Conservation (phyloP, 169 alveolate species). For the Plasmodium fragile region DNA sequence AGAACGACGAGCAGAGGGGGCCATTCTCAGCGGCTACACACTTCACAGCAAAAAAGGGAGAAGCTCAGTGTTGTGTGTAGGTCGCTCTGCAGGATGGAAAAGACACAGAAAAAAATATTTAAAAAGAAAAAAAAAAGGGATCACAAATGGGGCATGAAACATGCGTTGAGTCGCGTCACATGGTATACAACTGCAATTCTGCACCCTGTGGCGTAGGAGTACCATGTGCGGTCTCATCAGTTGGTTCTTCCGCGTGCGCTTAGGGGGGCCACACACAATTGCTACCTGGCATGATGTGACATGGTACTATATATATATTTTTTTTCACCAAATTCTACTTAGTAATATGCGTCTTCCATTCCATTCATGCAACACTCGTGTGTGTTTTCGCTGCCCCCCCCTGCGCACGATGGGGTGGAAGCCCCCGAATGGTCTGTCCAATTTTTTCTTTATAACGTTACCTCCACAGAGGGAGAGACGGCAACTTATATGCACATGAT, state of each 20-base stretch:
- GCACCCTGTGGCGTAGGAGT: neutral
- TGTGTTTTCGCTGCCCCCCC: neutral
- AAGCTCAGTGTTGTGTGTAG: neutral
- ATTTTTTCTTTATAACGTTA: too few species aligned
- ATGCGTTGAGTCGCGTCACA: neutral
- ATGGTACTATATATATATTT: neutral
- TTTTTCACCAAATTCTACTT: neutral
- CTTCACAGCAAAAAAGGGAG: neutral
- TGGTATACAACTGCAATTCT: neutral
- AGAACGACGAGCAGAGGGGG: neutral
- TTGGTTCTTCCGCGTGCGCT: neutral
- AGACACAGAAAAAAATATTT: neutral
- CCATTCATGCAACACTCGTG: neutral
- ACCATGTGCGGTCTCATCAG: neutral
- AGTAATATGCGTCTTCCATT: neutral
- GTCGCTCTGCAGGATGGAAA: neutral
- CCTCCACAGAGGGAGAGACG: neutral
- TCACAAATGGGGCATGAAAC: neutral
- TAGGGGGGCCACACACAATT: neutral
- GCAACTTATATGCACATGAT: neutral
- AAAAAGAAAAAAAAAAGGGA: neutral
- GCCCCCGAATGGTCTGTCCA: neutral
- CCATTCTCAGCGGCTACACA: neutral
- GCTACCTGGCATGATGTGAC: neutral
- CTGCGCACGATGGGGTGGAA: neutral